phyloP scores from a whole-genome alignment of 257 asterid species.

The Nicotiana obtusifolia region DNA sequence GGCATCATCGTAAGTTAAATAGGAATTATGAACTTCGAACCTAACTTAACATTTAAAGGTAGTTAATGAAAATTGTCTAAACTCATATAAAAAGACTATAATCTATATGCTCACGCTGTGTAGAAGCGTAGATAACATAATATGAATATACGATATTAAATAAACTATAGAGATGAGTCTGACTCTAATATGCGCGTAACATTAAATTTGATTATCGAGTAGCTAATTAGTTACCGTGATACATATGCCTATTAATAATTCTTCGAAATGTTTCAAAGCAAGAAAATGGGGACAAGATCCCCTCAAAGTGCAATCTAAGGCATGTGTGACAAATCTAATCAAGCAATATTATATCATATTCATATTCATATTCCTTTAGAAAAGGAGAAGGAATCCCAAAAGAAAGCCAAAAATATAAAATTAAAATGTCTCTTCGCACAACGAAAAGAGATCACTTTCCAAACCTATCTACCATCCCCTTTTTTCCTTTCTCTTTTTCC shows the following conservation, averaged over 20 bases:
- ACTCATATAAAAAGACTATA: no score
- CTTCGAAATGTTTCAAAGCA: not conserved
- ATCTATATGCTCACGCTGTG: no score
- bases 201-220: not conserved
- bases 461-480: not conserved
- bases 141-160: no score
- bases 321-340: not conserved
- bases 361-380: not conserved
- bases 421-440: conserved; percentile 32
- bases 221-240: not conserved
- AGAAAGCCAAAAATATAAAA: not conserved
- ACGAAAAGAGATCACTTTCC: conserved; percentile 29
- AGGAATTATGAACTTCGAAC: no score
- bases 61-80: no score
- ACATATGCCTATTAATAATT: not conserved
- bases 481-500: conserved; percentile 5
- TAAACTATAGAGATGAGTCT: no score
- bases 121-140: no score
- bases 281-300: conserved; percentile 7
- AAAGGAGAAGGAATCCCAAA: not conserved
- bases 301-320: not conserved
- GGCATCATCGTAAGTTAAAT: no score
- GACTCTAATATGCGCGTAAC: no score
- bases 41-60: no score
- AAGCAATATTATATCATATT: not conserved